phyloP scores from a whole-genome alignment of 2,329 filamentous ascomycete species.

The Blumeriella jaapii region DNA sequence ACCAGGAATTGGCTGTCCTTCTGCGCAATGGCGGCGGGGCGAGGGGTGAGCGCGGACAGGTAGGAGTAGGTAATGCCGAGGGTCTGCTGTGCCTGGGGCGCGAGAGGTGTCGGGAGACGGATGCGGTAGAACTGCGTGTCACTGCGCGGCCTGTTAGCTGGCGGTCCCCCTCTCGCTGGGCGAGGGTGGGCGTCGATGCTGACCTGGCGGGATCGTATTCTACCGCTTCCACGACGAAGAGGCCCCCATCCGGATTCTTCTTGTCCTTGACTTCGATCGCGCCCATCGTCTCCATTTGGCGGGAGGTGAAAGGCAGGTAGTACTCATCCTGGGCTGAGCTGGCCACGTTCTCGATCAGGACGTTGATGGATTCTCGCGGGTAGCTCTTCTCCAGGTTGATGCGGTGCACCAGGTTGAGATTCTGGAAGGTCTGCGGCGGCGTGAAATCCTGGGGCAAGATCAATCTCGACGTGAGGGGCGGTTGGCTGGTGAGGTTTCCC shows the following conservation, averaged over 20 bases:
- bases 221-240: constrained; percentile 59
- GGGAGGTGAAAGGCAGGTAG: constrained; percentile 74
- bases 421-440: constrained; percentile 86
- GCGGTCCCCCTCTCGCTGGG: neutral
- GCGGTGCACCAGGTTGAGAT: constrained; percentile 79
- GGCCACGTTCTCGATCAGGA: constrained; percentile 84
- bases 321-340: constrained; percentile 75
- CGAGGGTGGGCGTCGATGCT: neutral
- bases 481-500: constrained; percentile 24
- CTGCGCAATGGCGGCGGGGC: constrained; percentile 76
- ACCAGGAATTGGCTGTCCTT: constrained; percentile 75
- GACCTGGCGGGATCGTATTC: constrained; percentile 51
- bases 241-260: constrained; percentile 57
- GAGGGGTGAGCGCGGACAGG: constrained; percentile 65
- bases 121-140: constrained; percentile 76
- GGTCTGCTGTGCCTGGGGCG: constrained; percentile 68
- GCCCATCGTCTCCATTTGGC: constrained; percentile 65
- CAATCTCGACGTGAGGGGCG: constrained; percentile 42
- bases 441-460: constrained; percentile 58
- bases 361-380: constrained; percentile 80
- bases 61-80: constrained; percentile 78
- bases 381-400: constrained; percentile 92
- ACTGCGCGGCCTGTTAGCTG: constrained; percentile 33
- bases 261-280: constrained; percentile 88
- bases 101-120: constrained; percentile 63